Evolutionary conservation across 768 basidiomycete species (phyloP).

Genomic region (Mycena epipterygia): DNA sequence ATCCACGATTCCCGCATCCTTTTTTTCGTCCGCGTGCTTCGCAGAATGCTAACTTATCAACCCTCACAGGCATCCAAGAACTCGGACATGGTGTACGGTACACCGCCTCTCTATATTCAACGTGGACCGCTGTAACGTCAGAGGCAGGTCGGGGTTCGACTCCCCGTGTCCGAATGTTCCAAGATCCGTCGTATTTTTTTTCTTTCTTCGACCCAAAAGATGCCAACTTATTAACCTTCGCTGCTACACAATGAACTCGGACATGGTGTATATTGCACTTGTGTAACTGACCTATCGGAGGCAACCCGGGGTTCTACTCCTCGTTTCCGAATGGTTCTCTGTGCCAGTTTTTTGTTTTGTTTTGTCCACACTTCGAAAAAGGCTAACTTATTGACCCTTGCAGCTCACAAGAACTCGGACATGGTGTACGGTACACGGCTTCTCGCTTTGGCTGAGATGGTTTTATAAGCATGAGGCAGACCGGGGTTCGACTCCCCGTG

Average conservation of each 20-base stretch:
- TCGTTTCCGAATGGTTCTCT: no score
- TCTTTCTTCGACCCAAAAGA: neutral
- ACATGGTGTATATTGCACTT: neutral
- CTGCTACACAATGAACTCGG: neutral
- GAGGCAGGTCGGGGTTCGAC: neutral
- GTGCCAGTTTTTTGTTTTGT: no score
- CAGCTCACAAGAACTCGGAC: no score
- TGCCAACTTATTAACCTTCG: neutral
- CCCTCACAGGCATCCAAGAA: no score
- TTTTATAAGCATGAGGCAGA: neutral
- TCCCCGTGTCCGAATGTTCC: neutral
- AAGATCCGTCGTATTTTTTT: neutral
- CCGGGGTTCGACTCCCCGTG: constrained; percentile 1
- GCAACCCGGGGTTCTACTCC: no score
- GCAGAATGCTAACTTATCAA: no score
- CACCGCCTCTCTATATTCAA: neutral
- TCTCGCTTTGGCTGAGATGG: neutral
- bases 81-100: neutral
- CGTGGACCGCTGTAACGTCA: no score
- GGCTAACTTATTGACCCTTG: no score
- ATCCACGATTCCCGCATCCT: no score
- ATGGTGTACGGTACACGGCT: neutral
- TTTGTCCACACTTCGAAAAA: no score
- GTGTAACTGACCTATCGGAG: no score
- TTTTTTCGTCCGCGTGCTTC: no score